Percentiles rank a stretch among this genome's conserved stretches.
Conservation (phyloP, 116 monocot species). For the Zostera marina region DNA sequence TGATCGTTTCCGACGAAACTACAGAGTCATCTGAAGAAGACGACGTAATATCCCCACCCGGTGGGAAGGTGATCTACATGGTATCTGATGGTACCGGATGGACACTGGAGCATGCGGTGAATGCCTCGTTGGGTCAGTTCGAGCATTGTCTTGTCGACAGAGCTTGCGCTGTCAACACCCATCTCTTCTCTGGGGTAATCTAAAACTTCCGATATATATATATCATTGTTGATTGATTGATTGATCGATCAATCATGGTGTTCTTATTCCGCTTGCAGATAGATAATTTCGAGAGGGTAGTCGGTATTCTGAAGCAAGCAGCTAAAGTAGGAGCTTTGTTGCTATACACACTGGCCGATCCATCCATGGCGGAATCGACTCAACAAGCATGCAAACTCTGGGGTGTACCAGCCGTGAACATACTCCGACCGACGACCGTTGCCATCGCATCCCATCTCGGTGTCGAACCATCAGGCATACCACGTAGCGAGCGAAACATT, state of each 20-base stretch:
- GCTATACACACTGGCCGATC: slow-evolving; percentile 83
- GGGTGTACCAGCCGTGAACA: slow-evolving; percentile 49
- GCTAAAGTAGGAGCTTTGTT: slow-evolving; percentile 73
- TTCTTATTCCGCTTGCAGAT: slow-evolving; percentile 60
- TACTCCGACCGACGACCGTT: slow-evolving; percentile 58
- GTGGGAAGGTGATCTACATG: slow-evolving; percentile 81
- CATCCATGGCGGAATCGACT: slow-evolving; percentile 64
- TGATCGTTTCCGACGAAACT: background rate
- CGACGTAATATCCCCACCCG: too few species aligned
- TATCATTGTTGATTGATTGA: too few species aligned
- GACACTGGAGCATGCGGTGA: slow-evolving; percentile 93
- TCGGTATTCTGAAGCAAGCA: slow-evolving; percentile 80
- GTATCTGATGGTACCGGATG: slow-evolving; percentile 92
- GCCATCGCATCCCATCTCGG: slow-evolving; percentile 76
- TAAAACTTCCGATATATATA: too few species aligned
- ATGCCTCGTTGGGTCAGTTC: slow-evolving; percentile 81
- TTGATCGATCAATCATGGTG: background rate
- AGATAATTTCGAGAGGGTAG: slow-evolving; percentile 41
- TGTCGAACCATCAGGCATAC: slow-evolving; percentile 72
- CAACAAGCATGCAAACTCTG: slow-evolving; percentile 66
- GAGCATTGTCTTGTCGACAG: slow-evolving; percentile 66
- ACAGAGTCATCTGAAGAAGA: slow-evolving; percentile 2
- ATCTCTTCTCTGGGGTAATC: slow-evolving; percentile 85
- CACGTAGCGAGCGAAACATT: slow-evolving; percentile 40
- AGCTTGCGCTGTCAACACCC: slow-evolving; percentile 62